These are phyloP conservation scores for Cordyceps fumosorosea DNA, from an alignment of 2,329 filamentous ascomycete genomes.

Conservation along the genomic window DNA sequence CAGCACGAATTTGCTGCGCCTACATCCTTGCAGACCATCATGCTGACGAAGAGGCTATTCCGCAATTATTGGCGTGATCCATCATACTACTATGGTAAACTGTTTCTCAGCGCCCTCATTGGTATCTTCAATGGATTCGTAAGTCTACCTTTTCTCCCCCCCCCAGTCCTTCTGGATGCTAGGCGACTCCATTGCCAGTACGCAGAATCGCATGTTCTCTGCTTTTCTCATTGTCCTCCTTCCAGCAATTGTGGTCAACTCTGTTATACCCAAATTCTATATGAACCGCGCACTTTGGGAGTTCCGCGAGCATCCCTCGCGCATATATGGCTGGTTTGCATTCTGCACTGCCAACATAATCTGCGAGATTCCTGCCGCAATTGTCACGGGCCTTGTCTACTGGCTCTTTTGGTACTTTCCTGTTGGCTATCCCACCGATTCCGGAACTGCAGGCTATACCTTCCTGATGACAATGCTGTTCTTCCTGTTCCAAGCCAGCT, in stretches of 20 bases:
- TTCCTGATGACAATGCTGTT: not conserved
- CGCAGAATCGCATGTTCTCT: not conserved
- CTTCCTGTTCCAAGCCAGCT: no score
- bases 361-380: no score
- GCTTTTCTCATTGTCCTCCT: not conserved
- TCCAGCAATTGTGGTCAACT: constrained; percentile 27
- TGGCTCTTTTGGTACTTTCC: not conserved
- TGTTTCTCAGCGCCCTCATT: no score
- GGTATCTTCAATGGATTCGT: constrained; percentile 18
- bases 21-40: no score
- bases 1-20: no score
- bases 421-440: not conserved
- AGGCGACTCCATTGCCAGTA: not conserved
- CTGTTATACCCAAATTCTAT: constrained; percentile 43
- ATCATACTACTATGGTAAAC: no score
- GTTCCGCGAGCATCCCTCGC: constrained; percentile 41
- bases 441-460: not conserved
- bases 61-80: no score
- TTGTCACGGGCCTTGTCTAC: constrained; percentile 29
- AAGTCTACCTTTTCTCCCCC: no score
- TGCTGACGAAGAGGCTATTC: no score
- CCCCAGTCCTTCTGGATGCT: not conserved
- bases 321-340: constrained; percentile 44
- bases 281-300: constrained; percentile 43
- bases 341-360: no score